Conservation (phyloP, 305 asterid genomes). For the Fraxinus latifolia region DNA sequence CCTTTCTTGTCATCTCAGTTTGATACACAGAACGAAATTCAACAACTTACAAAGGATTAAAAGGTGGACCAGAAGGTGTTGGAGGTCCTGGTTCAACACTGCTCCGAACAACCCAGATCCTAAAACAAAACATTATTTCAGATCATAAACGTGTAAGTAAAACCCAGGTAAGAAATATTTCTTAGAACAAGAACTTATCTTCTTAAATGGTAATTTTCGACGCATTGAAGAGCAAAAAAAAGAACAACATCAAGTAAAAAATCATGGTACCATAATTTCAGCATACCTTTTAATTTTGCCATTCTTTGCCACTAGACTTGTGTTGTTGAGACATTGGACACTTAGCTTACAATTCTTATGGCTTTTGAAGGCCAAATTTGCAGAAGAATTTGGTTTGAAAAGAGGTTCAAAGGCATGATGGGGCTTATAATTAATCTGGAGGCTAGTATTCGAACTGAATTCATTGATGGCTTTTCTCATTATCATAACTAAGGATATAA, state of each 20-base stretch:
- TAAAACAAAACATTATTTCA: neutral
- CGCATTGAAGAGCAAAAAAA: neutral
- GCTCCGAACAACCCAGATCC: neutral
- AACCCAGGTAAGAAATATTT: neutral
- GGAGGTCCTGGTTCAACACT: neutral
- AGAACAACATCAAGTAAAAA: neutral
- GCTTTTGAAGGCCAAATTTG: neutral
- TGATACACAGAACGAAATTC: neutral
- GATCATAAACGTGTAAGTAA: neutral
- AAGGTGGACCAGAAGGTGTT: neutral
- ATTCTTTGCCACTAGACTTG: neutral
- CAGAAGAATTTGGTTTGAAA: neutral
- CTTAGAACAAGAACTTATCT: neutral
- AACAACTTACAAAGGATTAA: neutral
- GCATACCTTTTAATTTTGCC: neutral
- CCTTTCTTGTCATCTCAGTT: neutral
- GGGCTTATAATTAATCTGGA: neutral
- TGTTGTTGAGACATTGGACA: neutral
- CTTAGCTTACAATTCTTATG: neutral
- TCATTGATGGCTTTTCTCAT: neutral
- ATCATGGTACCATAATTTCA: neutral
- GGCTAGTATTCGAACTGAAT: neutral
- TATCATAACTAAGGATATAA: neutral
- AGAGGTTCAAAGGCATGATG: neutral
- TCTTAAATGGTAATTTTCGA: neutral